Conservation (phyloP, 225 moss, liverwort and hornwort species). For the Pseudisothecium myosuroides region DNA sequence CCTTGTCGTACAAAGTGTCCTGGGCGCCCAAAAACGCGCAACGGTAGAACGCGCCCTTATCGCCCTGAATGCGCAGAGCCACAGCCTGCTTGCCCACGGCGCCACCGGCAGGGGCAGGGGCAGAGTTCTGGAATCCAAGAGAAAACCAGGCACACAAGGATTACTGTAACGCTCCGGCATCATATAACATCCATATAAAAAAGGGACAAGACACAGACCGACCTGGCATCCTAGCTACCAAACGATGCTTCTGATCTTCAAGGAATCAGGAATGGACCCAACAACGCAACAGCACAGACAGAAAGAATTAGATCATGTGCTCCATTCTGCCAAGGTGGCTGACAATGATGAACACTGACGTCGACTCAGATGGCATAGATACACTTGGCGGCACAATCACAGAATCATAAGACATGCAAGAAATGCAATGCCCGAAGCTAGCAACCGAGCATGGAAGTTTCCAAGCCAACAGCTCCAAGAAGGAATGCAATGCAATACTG, state of each 20-base stretch:
- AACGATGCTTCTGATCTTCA: background rate
- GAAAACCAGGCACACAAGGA: no score
- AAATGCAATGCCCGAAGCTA: background rate
- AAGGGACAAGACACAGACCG: no score
- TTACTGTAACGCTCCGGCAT: fast-evolving
- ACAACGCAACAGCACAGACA: background rate
- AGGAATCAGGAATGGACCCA: background rate
- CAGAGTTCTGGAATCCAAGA: slow-evolving; percentile 40
- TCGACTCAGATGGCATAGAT: background rate
- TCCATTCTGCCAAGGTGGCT: background rate
- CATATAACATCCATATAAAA: background rate
- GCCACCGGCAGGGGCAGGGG: slow-evolving; percentile 47
- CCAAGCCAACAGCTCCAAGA: no score
- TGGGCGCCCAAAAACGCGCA: slow-evolving; percentile 52
- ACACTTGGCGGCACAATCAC: background rate
- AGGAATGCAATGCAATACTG: background rate
- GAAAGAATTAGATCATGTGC: background rate
- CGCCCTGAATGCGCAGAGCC: slow-evolving; percentile 51
- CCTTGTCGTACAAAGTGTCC: slow-evolving; percentile 70
- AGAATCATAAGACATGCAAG: background rate
- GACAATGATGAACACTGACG: background rate
- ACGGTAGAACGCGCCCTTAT: slow-evolving; percentile 52
- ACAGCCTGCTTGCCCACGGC: slow-evolving; percentile 60
- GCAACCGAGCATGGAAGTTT: no score
- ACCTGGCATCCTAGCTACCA: no score